These are phyloP conservation scores for Cerioporus squamosus DNA, from an alignment of 1,284 basidiomycete genomes.

Conservation along the genomic window DNA sequence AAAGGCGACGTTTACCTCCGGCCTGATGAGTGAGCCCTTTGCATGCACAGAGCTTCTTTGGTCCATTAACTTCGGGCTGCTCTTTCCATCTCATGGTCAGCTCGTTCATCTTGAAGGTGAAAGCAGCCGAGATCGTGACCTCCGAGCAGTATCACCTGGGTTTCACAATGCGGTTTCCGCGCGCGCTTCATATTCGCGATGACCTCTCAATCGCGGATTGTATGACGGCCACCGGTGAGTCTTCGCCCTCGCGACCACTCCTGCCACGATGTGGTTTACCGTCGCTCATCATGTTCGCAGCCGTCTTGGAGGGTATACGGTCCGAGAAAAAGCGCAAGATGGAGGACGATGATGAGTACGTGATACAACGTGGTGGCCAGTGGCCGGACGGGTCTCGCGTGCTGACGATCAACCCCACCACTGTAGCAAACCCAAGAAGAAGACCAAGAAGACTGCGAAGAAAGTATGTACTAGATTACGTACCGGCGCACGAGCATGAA, in stretches of 20 bases:
- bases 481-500: background rate
- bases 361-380: no score
- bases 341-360: slow-evolving; percentile 58
- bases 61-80: background rate
- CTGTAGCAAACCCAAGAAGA: slow-evolving; percentile 62
- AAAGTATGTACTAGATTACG: slow-evolving; percentile 44
- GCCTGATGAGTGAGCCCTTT: slow-evolving; percentile 66
- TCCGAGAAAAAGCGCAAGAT: slow-evolving; percentile 74
- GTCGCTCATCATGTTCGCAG: slow-evolving; percentile 40
- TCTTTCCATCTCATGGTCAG: slow-evolving; percentile 40
- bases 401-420: background rate
- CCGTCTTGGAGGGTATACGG: slow-evolving; percentile 58
- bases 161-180: slow-evolving; percentile 86
- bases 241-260: background rate
- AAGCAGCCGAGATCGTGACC: slow-evolving; percentile 85
- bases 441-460: slow-evolving; percentile 57
- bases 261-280: background rate
- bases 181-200: slow-evolving; percentile 80
- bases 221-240: slow-evolving; percentile 65
- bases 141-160: slow-evolving; percentile 78
- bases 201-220: slow-evolving; percentile 73
- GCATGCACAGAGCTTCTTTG: background rate
- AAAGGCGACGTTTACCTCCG: slow-evolving; percentile 84
- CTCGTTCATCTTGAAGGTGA: slow-evolving; percentile 88
- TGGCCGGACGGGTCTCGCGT: background rate